Conservation (phyloP, 192 early-diverging fungal genomes). For the Podochytrium sp. region DNA sequence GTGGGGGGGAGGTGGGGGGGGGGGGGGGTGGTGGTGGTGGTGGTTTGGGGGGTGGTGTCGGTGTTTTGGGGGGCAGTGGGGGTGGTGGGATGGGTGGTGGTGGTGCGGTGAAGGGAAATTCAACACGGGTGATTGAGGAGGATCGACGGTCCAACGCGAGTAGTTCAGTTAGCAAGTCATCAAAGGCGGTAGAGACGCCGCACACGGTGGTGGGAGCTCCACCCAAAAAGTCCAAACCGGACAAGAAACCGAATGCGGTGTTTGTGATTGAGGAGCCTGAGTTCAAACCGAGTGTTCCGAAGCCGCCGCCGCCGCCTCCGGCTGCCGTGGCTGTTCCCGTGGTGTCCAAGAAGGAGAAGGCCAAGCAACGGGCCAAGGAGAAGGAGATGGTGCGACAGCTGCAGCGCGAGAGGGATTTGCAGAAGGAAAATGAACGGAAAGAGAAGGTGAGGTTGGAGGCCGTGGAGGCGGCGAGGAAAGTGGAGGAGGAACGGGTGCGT, state of each 20-base stretch:
- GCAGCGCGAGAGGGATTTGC: constrained; percentile 20
- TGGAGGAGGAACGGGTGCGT: neutral
- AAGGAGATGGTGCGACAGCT: constrained; percentile 15
- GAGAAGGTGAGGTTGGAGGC: neutral
- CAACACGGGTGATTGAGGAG: neutral
- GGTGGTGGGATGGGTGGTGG: neutral
- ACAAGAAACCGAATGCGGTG: neutral
- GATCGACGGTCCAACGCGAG: too few species aligned
- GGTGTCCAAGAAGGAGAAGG: constrained; percentile 12
- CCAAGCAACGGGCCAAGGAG: constrained; percentile 26
- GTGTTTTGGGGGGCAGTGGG: neutral
- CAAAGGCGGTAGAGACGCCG: neutral
- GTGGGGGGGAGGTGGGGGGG: neutral
- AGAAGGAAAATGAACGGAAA: constrained; percentile 8
- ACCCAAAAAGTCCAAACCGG: neutral
- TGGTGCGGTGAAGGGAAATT: neutral
- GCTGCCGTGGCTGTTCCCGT: too few species aligned
- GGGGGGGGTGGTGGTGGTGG: neutral
- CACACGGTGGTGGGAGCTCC: neutral
- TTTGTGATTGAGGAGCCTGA: neutral
- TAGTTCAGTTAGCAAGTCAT: too few species aligned
- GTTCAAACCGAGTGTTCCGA: too few species aligned
- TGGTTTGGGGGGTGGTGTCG: neutral
- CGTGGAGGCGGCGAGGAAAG: neutral
- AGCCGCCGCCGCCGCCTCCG: too few species aligned